Conservation (phyloP, 306 rosid species). For the Cyamopsis tetragonoloba region DNA sequence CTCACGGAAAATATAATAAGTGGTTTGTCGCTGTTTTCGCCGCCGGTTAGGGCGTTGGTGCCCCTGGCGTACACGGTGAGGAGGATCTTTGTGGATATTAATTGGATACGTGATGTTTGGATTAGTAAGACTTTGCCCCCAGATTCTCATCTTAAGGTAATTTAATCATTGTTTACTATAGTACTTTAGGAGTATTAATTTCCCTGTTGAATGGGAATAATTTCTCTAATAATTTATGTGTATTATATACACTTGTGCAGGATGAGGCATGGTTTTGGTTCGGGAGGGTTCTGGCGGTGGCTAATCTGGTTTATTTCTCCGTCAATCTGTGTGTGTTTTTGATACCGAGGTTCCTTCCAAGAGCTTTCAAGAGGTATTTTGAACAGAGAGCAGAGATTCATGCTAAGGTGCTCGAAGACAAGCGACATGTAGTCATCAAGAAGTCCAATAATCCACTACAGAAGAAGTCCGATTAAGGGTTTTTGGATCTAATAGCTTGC, state of each 20-base stretch:
- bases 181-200: too few relatives aligned
- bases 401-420: slow-evolving; percentile 56
- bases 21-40: slow-evolving; percentile 65
- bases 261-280: slow-evolving; percentile 82
- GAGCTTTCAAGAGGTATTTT: slow-evolving; percentile 71
- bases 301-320: slow-evolving; percentile 56
- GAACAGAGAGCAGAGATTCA: slow-evolving; percentile 45
- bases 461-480: slow-evolving; percentile 15
- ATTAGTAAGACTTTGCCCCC: slow-evolving; percentile 40
- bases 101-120: slow-evolving; percentile 71
- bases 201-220: too few relatives aligned
- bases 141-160: slow-evolving; percentile 58
- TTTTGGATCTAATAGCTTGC: not conserved
- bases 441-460: not conserved
- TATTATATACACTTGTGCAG: slow-evolving; percentile 38
- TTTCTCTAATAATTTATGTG: too few relatives aligned
- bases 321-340: slow-evolving; percentile 61
- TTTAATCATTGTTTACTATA: too few relatives aligned
- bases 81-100: slow-evolving; percentile 58
- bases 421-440: slow-evolving; percentile 19
- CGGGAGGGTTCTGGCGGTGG: slow-evolving; percentile 57
- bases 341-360: slow-evolving; percentile 75
- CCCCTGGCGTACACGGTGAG: slow-evolving; percentile 63
- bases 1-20: slow-evolving; percentile 66
- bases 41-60: slow-evolving; percentile 74